A percentile compares a stretch with the other conserved stretches of the same genome.
These are phyloP conservation scores for Dimocarpus longan DNA, from an alignment of 345 rosid genomes.

Conservation along the genomic window DNA sequence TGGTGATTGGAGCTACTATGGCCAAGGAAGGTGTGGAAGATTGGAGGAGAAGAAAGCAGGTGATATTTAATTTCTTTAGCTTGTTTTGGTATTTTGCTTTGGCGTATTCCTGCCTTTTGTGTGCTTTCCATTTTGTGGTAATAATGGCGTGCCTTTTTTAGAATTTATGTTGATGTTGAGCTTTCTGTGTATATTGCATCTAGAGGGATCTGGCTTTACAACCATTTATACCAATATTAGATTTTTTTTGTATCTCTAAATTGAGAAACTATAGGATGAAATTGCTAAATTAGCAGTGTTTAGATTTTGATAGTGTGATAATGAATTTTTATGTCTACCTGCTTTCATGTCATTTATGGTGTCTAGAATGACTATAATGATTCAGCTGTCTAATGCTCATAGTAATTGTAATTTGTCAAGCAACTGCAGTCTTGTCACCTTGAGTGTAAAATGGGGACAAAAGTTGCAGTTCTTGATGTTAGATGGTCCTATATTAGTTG, in stretches of 20 bases:
- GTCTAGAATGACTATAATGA: not conserved
- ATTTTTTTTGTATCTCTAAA: not conserved
- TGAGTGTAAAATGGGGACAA: not conserved
- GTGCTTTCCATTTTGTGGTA: no score
- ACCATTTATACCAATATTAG: not conserved
- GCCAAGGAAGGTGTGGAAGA: slow-evolving; percentile 91
- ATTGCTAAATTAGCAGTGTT: not conserved
- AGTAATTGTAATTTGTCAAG: not conserved
- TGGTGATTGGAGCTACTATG: slow-evolving; percentile 88
- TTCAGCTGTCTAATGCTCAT: not conserved
- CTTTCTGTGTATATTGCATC: not conserved
- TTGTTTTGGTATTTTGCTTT: not conserved
- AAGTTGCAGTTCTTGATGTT: not conserved
- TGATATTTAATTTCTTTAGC: slow-evolving; percentile 25
- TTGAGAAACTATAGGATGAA: not conserved
- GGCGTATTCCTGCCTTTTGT: not conserved
- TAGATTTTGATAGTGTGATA: not conserved
- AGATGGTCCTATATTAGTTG: no score
- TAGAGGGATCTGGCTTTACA: not conserved
- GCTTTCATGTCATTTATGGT: not conserved
- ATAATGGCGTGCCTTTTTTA: not conserved
- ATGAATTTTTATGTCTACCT: not conserved
- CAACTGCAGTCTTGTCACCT: not conserved
- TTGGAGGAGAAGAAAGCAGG: slow-evolving; percentile 77
- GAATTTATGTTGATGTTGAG: not conserved